These are phyloP conservation scores for Luvunga scandens DNA, from an alignment of 345 rosid genomes.

Conservation along the genomic window DNA sequence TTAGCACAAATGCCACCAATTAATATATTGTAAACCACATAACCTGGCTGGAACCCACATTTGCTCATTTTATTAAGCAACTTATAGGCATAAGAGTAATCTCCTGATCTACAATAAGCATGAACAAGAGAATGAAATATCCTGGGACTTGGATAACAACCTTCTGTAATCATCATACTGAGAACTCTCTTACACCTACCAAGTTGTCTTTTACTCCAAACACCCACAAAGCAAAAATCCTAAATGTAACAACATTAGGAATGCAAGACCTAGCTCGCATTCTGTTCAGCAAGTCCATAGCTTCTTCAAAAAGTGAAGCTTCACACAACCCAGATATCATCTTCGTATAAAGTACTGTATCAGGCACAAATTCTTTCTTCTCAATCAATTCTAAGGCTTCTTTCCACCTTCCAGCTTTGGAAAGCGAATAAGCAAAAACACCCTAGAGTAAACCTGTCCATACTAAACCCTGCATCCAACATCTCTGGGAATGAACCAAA, in stretches of 20 bases:
- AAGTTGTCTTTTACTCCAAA: slow-evolving; percentile 67
- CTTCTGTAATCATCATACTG: slow-evolving; percentile 90
- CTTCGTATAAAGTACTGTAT: slow-evolving; percentile 71
- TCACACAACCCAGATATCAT: slow-evolving; percentile 93
- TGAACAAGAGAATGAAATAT: slow-evolving; percentile 81
- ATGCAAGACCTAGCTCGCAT: slow-evolving; percentile 81
- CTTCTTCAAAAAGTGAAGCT: slow-evolving; percentile 93
- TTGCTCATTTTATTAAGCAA: slow-evolving; percentile 62
- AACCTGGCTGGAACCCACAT: slow-evolving; percentile 78
- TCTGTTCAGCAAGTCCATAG: slow-evolving; percentile 79
- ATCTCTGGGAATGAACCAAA: slow-evolving; percentile 79
- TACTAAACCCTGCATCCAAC: slow-evolving; percentile 47
- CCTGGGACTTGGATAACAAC: slow-evolving; percentile 85
- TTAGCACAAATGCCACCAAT: slow-evolving; percentile 80
- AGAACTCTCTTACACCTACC: slow-evolving; percentile 94
- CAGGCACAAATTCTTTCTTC: slow-evolving; percentile 62
- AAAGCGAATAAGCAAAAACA: slow-evolving; percentile 68
- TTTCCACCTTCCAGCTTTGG: slow-evolving; percentile 76
- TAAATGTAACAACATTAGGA: slow-evolving; percentile 87
- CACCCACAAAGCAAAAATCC: slow-evolving; percentile 83
- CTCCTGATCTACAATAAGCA: slow-evolving; percentile 72
- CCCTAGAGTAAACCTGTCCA: slow-evolving; percentile 68
- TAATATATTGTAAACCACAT: slow-evolving; percentile 88
- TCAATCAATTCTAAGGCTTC: slow-evolving; percentile 75
- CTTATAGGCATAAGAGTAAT: slow-evolving; percentile 80